Conservation (phyloP, 78 protist genomes). For the Corallochytrium limacisporum region DNA sequence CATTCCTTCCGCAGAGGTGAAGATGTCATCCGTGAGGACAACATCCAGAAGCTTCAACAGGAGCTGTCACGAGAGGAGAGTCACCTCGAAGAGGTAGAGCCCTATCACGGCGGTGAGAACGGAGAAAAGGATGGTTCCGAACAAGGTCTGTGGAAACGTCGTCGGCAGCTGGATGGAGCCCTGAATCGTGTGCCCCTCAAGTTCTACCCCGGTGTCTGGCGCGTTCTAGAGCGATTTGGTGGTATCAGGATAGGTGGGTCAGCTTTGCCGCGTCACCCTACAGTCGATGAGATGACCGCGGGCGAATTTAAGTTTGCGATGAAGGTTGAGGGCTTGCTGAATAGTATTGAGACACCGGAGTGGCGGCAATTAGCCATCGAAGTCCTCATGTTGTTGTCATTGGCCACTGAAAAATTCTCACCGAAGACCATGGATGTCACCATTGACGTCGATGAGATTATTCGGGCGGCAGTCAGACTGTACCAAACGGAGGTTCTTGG, state of each 20-base stretch:
- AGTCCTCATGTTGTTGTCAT: background rate
- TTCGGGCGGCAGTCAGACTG: too few species aligned
- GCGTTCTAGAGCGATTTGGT: constrained; percentile 14
- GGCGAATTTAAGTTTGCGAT: constrained; percentile 18
- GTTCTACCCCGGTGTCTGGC: constrained; percentile 21
- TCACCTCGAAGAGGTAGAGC: background rate
- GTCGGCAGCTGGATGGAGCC: constrained; percentile 30
- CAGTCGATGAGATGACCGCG: constrained; percentile 23
- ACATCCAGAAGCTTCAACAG: background rate
- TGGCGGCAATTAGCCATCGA: constrained; percentile 4
- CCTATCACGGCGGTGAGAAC: background rate
- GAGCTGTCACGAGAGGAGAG: background rate
- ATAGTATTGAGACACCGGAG: background rate
- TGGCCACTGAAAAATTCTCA: too few species aligned
- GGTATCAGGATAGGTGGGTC: background rate
- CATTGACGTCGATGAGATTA: too few species aligned
- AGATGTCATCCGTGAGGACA: background rate
- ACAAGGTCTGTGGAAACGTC: background rate
- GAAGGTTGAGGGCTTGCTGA: constrained; percentile 13
- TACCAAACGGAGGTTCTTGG: too few species aligned
- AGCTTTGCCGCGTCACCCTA: constrained; percentile 22
- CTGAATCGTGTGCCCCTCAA: constrained; percentile 18
- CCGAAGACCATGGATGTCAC: too few species aligned
- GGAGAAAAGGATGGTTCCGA: background rate
- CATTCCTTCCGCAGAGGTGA: background rate